Base-by-base conservation (phyloP, 164 flowering plant genomes). In the Vitis rotundifolia region DNA sequence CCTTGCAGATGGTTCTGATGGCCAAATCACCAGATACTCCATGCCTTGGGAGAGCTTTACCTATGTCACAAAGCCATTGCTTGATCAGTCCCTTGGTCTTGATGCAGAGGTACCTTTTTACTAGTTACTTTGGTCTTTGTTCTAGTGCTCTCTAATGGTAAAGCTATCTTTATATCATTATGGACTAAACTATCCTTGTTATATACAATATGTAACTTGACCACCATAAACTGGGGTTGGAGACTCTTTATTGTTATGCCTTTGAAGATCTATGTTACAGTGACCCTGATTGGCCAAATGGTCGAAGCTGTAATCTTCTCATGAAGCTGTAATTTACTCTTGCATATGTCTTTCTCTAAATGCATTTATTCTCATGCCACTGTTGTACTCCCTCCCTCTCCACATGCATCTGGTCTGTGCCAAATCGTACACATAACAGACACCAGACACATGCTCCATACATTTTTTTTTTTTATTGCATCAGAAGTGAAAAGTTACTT, bases 31-130 rank as follows among this genome's bases (percentile, higher is more conserved):
- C 8, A 68, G 70, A 60, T 54, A 56, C 61, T 77, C 79, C 66
- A 79, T 82, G 88, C 99, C 99, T 19, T 96, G 99, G 98, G 91
- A 91, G 80, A 81, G 79, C 70, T 96, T 91, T 69, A 89, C 85
- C 22, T 96, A 96, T 76, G 76, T 85, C 11, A 88, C 81, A 7
- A 88, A 87, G 69, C 84, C 96, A 26, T 66, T 89, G 75, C 72
- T 89, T 70, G 89, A 86, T 78, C 86, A 83, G 72, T 87, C 93
- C 31, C 72, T 75, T 74, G 83, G 58, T 71, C 75, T 79, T 79
- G 86, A 83, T 64, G 54, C 78, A 53, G 84, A 88, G 95, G 99
- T 96, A 86, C 11, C 48, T 63, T 22, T 64, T 37, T 70, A 56
- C 12, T 2, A 60, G 22, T 68, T 31, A 58, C 44, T n/a, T 51